These are phyloP conservation scores for Fusarium sp. DNA, from an alignment of 2,329 filamentous ascomycete species.

Conservation along the genomic window DNA sequence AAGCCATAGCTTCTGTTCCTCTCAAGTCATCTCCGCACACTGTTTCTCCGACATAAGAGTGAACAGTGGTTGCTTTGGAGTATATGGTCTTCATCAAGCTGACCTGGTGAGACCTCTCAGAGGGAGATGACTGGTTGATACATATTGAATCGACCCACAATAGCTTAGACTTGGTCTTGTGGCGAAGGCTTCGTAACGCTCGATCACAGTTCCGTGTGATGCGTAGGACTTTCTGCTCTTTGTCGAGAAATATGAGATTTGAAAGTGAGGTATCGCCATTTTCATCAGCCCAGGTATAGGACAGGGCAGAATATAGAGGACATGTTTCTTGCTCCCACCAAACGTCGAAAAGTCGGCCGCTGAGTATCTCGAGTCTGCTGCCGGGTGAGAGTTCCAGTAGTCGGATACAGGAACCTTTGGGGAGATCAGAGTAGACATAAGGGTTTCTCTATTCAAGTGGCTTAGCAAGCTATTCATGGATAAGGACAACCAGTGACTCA, in stretches of 20 bases:
- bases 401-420: background rate
- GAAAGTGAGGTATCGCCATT: fast-evolving
- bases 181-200: fast-evolving
- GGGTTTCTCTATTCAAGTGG: fast-evolving
- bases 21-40: fast-evolving
- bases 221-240: fast-evolving
- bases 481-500: fast-evolving
- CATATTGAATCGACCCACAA: background rate
- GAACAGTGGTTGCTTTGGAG: background rate
- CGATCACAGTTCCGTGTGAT: background rate
- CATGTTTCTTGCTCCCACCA: background rate
- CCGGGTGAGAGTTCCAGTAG: fast-evolving
- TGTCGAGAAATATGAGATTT: fast-evolving
- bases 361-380: background rate
- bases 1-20: fast-evolving
- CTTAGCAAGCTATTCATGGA: fast-evolving
- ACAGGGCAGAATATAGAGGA: background rate
- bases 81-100: background rate
- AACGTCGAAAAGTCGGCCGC: background rate
- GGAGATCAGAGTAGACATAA: background rate
- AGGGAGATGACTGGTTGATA: background rate
- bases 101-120: background rate
- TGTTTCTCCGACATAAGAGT: background rate
- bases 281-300: background rate
- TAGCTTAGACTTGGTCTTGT: fast-evolving